A percentile compares a stretch with the other conserved stretches of the same genome.
phyloP scores from a whole-genome alignment of 441 rosid genomes.

The Aleurites moluccanus region DNA sequence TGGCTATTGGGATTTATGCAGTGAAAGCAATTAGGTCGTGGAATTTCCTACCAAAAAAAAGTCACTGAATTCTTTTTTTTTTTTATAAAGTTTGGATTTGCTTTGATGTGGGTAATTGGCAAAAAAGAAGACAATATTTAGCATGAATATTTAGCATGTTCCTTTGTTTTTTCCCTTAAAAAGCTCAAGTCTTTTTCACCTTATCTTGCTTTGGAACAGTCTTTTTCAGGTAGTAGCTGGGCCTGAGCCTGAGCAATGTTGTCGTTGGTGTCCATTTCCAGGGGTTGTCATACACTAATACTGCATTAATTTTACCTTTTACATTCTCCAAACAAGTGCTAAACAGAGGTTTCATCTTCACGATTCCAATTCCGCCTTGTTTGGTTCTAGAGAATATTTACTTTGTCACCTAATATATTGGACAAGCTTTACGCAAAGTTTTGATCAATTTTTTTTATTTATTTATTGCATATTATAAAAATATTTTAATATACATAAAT shows the following conservation, averaged over 20 bases:
- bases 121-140: not conserved
- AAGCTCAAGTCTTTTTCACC: constrained; percentile 29
- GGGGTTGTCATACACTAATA: not conserved
- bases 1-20: constrained; percentile 41
- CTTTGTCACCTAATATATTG: not conserved
- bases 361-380: not conserved
- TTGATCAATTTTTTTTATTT: no score
- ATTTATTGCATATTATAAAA: no score
- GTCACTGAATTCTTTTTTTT: not conserved
- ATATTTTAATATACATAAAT: no score
- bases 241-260: not conserved
- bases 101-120: not conserved
- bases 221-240: not conserved
- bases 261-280: not conserved
- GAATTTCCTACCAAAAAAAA: not conserved
- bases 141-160: not conserved
- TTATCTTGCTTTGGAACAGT: not conserved
- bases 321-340: not conserved
- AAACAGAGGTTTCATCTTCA: not conserved
- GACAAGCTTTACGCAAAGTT: no score
- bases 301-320: not conserved
- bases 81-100: not conserved
- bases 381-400: not conserved
- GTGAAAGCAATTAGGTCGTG: constrained; percentile 34
- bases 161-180: not conserved